Percentiles rank a stretch among this genome's conserved stretches.
These are phyloP conservation scores for Candida anglica DNA, from an alignment of 805 yeast species.

Conservation along the genomic window DNA sequence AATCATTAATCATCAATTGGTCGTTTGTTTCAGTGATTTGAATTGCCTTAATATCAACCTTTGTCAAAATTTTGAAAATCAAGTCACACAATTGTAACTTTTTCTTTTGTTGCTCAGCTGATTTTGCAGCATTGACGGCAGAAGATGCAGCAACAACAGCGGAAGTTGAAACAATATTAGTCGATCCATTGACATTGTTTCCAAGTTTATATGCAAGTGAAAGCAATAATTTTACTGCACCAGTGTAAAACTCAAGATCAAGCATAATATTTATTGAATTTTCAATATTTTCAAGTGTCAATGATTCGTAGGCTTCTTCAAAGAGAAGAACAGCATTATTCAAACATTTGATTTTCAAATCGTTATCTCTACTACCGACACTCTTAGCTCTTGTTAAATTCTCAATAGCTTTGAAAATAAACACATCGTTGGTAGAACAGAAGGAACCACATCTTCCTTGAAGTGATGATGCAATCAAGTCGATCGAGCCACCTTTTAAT, in stretches of 20 bases:
- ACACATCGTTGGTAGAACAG: constrained; percentile 90
- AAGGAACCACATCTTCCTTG: constrained; percentile 94
- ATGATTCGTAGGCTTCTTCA: constrained; percentile 73
- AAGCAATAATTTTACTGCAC: constrained; percentile 79
- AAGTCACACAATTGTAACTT: constrained; percentile 58
- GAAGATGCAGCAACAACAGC: constrained; percentile 1
- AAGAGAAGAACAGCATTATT: constrained; percentile 72
- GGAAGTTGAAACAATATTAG: constrained; percentile 1
- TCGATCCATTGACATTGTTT: constrained; percentile 4
- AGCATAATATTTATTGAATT: constrained; percentile 79
- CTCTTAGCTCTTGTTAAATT: constrained; percentile 83
- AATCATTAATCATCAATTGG: constrained; percentile 44
- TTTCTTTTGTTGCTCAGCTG: constrained; percentile 14
- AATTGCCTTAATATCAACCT: constrained; percentile 63
- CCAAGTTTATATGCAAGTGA: constrained; percentile 69
- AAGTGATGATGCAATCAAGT: constrained; percentile 77
- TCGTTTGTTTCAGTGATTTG: constrained; percentile 32
- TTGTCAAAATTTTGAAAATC: constrained; percentile 70
- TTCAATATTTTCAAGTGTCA: constrained; percentile 73
- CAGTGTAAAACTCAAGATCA: constrained; percentile 72
- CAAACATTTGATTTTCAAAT: constrained; percentile 60
- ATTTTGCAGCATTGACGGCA: constrained; percentile 7
- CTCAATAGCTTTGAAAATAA: constrained; percentile 91
- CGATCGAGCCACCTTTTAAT: constrained; percentile 89
- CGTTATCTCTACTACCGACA: constrained; percentile 67